Evolutionary conservation across 208 protist genomes (phyloP), one percentile per base, ranked within the genome.

Genomic region (Porcisia deanei): DNA sequence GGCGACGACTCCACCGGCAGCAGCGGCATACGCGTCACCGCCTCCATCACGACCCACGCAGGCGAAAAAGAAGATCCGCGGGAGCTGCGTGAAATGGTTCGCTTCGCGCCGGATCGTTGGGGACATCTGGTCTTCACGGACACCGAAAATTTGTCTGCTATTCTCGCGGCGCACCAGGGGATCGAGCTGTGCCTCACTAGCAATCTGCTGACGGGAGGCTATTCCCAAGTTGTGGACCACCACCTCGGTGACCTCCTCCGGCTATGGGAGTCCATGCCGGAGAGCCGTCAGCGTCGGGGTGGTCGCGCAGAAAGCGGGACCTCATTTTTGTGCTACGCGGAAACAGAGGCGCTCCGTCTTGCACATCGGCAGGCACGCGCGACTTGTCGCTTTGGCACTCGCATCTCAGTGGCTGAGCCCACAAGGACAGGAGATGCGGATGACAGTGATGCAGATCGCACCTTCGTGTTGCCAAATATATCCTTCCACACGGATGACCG

Each of bases 171-270:
- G 2, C 82, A 88, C 34, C 82, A 93, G 61, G 71, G 80, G 12
- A 89, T 98, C 59, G 95, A 98, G 79, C 73, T 97, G 64, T 97
- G 93, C 83, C 73, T 97, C 53, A 93, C 87, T 14, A 95, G 89
- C 75, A 98, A 98, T 71, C 45, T 94, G 37, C 63, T 95, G 41
- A 95, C 90, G 20, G 75, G 88, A 47, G 88, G 88, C 1, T 88
- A 93, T 72, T 59, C 59, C 6, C 69, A 82, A 43, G 81, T 92
- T 37, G 58, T n/a, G n/a, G 71, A 90, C 30, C 92, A 97, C 59
- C 89, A 93, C 70, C 66, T 95, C 22, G 81, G 73, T 2, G 61
- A 73, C 43, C 80, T 91, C 52, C 49, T 87, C 64, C 47, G 66
- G 54, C 43, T 75, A 10, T 91, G 87, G 80, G 34, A 75, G 16